A percentile compares a stretch with the other conserved stretches of the same genome.
These are phyloP conservation scores for Quillaja saponaria DNA, from an alignment of 306 rosid genomes.

Conservation along the genomic window DNA sequence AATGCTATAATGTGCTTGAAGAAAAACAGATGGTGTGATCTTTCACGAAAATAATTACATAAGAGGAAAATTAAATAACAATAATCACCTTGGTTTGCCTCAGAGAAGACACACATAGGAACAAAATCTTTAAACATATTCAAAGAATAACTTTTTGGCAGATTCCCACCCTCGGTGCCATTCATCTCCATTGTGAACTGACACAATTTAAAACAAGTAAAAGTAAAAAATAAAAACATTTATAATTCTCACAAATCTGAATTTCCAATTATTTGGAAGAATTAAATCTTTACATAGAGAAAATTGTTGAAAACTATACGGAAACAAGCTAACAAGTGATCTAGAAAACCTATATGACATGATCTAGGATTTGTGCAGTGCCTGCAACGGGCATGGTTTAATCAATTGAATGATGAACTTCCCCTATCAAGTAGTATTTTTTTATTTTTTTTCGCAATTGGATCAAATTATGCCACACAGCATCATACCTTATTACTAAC, in stretches of 20 bases:
- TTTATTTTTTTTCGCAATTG: neutral
- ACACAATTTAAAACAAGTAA: neutral
- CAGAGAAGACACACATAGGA: slow-evolving; percentile 93
- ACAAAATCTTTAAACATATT: slow-evolving; percentile 91
- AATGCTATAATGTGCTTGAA: no score
- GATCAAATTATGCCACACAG: neutral
- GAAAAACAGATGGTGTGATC: no score
- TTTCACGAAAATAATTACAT: no score
- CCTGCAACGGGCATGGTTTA: no score
- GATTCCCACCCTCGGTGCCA: slow-evolving; percentile 54
- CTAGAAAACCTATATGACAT: no score
- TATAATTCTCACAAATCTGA: slow-evolving; percentile 1
- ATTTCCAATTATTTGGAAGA: slow-evolving; percentile 1
- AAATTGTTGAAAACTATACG: neutral
- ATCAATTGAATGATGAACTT: neutral
- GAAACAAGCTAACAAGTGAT: neutral
- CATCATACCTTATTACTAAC: neutral
- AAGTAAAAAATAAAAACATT: no score
- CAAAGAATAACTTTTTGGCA: slow-evolving; percentile 70
- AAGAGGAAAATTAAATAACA: no score
- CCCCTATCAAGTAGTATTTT: neutral
- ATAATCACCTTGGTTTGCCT: slow-evolving; percentile 79
- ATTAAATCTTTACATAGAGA: neutral
- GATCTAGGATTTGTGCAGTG: no score
- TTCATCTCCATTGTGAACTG: slow-evolving; percentile 98